Percentiles rank a stretch among this genome's conserved stretches.
Evolutionary conservation across 345 rosid species (phyloP).

Genomic region (Fremontodendron californicum): DNA sequence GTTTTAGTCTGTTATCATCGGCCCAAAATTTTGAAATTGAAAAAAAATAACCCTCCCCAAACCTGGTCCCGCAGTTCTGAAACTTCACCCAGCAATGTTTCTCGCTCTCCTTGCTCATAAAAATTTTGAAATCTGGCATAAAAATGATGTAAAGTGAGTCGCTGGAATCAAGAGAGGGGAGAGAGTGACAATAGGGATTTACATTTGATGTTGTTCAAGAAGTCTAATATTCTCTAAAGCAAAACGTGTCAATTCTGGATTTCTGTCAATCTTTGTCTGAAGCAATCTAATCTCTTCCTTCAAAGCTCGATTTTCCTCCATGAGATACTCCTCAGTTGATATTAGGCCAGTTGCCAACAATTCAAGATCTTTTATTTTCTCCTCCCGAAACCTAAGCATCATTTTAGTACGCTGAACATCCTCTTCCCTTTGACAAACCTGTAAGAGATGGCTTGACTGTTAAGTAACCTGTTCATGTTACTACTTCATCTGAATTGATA

Average conservation of each 20-base stretch:
- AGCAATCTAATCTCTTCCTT: conserved; percentile 66
- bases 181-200: conserved; percentile 25
- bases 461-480: conserved; percentile 15
- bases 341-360: conserved; percentile 39
- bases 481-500: background rate
- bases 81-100: conserved; percentile 56
- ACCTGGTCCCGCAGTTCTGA: conserved; percentile 79
- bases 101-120: conserved; percentile 69
- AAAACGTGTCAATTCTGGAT: conserved; percentile 55
- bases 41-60: conserved; percentile 14
- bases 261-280: conserved; percentile 47
- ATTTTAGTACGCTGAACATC: conserved; percentile 49
- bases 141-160: conserved; percentile 14
- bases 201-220: conserved; percentile 63
- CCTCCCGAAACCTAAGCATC: conserved; percentile 58
- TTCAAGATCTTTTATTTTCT: conserved; percentile 59
- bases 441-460: conserved; percentile 29
- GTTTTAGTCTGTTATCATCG: background rate
- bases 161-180: background rate
- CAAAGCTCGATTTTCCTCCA: conserved; percentile 58
- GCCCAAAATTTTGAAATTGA: background rate
- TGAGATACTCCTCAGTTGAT: conserved; percentile 50
- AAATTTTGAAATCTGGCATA: conserved; percentile 61
- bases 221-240: conserved; percentile 66
- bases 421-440: conserved; percentile 61